Conservation (phyloP, 352 stramenopile species). For the Plasmopara muralis region DNA sequence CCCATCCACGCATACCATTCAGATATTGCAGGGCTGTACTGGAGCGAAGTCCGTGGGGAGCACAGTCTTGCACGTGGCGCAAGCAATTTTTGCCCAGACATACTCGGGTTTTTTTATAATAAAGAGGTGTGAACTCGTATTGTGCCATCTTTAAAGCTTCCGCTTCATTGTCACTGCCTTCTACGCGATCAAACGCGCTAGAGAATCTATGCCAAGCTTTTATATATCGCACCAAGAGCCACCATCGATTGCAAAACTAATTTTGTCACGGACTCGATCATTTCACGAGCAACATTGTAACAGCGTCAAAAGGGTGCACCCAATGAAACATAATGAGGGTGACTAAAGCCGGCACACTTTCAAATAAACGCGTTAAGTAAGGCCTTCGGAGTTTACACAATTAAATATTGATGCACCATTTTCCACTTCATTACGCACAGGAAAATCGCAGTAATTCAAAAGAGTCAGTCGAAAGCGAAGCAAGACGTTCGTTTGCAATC, state of each 20-base stretch:
- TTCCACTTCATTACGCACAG: conserved; percentile 29
- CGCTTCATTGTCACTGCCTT: conserved; percentile 12
- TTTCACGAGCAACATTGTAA: conserved; percentile 16
- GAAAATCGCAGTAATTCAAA: conserved; percentile 37
- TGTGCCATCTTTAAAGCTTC: conserved; percentile 4
- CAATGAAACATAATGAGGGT: conserved; percentile 29
- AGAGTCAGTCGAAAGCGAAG: conserved; percentile 42
- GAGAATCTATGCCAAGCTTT: conserved; percentile 20
- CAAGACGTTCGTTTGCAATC: conserved; percentile 50
- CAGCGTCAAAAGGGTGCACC: conserved; percentile 16
- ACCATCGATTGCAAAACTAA: conserved; percentile 22
- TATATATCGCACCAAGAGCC: conserved; percentile 27
- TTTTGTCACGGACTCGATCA: conserved; percentile 27
- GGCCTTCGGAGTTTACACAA: conserved; percentile 9
- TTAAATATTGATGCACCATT: conserved; percentile 15
- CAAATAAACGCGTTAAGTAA: conserved; percentile 4
- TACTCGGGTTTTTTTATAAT: too few relatives aligned
- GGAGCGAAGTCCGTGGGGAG: conserved; percentile 45
- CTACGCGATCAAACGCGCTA: conserved; percentile 48
- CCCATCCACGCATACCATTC: conserved; percentile 51
- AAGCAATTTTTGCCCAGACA: conserved; percentile 29
- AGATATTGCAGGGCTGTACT: conserved; percentile 28
- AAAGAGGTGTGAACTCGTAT: conserved; percentile 23
- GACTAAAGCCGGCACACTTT: not conserved
- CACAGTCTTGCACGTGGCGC: conserved; percentile 30